Conservation (phyloP, 805 yeast species). For the Cyberlindnera samutprakarnensis region DNA sequence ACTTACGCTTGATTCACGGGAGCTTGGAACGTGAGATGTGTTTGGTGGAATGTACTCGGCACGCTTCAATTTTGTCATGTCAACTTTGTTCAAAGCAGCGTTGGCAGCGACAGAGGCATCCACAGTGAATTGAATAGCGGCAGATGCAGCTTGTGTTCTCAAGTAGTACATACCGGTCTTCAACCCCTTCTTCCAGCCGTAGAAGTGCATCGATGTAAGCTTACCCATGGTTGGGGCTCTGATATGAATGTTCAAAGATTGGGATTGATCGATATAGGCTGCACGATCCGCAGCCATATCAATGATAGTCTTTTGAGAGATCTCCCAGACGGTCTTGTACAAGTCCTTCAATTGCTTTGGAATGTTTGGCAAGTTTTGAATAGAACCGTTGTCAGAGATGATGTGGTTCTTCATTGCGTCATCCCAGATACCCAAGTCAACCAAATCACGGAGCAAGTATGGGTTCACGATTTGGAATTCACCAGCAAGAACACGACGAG, state of each 20-base stretch:
- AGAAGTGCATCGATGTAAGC: slow-evolving; percentile 92
- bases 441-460: slow-evolving; percentile 74
- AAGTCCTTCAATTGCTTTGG: slow-evolving; percentile 69
- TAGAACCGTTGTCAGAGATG: slow-evolving; percentile 74
- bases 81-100: slow-evolving; percentile 50
- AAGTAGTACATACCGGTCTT: slow-evolving; percentile 96
- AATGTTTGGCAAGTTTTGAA: slow-evolving; percentile 64
- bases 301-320: slow-evolving; percentile 75
- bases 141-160: slow-evolving; percentile 93
- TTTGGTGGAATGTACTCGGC: slow-evolving; percentile 27
- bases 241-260: slow-evolving; percentile 81
- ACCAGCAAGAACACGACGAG: slow-evolving; percentile 86
- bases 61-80: slow-evolving; percentile 29
- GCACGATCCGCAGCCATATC: slow-evolving; percentile 83
- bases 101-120: slow-evolving; percentile 94
- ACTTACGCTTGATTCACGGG: slow-evolving; percentile 22
- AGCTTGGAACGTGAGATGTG: slow-evolving; percentile 5
- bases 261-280: slow-evolving; percentile 86
- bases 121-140: slow-evolving; percentile 78
- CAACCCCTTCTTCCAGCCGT: slow-evolving; percentile 94
- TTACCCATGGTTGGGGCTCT: slow-evolving; percentile 90
- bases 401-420: slow-evolving; percentile 71
- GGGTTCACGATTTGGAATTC: slow-evolving; percentile 91
- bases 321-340: slow-evolving; percentile 97
- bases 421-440: slow-evolving; percentile 78